Base-by-base conservation (phyloP, 345 rosid species). In the Populus euphratica region DNA sequence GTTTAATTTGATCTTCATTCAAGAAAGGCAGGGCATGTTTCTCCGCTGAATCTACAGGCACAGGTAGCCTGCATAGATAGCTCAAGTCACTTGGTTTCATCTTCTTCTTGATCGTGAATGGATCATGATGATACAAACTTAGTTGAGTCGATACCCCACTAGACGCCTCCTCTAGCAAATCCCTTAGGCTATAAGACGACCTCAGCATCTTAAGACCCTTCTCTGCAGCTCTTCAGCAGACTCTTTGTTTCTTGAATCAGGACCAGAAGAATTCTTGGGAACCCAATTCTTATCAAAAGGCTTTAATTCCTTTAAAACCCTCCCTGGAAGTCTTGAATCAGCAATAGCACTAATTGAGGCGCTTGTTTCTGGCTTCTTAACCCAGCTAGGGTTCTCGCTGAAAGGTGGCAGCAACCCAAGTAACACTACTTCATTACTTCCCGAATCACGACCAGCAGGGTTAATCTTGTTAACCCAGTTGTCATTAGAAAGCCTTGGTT, bases 101-200 rank as follows among this genome's bases (percentile, higher is more conserved):
- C 72, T 50, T 78, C 67, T 78, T 78, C 72, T 65, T 71, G 62
- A 72, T 72, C 21, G 1, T 62, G 50, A 66, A 36, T 2, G 72
- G 76, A 67, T 77, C 47, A 11, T 17, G 39, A n/a, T 1, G 39
- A 36, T 23, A 39, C 36, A 43, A 27, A 12, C 27, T 8, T 6
- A 25, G 29, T 29, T 11, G 36, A n/a, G 27, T 69, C 13, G 31
- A 43, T 11, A 39, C 52, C 52, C 17, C 56, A 0, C 18, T 35
- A 4, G 29, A 4, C 20, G 9, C 20, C 29, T 64, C 68, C 68
- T 64, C 68, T 1, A 25, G 18, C 38, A 64, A 29, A 11, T 64
- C 38, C 25, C 9, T 11, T 2, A 21, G 61, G 61, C 25, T 20
- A 21, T 20, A 54, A 2, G 61, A 52, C 23, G 25, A 20, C 6